phyloP scores from a whole-genome alignment of 2,329 filamentous ascomycete species.

The Fusarium sulawesiense region DNA sequence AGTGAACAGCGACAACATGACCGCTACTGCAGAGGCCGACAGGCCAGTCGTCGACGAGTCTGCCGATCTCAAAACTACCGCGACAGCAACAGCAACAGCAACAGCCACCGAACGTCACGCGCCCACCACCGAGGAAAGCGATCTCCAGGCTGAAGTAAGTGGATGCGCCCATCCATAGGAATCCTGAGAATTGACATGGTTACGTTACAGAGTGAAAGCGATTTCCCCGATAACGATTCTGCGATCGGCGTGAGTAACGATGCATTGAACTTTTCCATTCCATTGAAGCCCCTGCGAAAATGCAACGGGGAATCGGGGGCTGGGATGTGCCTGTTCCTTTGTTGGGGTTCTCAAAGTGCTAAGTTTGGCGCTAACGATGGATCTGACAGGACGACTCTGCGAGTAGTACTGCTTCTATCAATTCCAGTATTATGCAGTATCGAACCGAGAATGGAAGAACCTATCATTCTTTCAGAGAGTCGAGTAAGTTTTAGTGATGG shows the following conservation, averaged over 20 bases:
- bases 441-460: slow-evolving; percentile 54
- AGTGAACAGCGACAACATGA: slow-evolving; percentile 7
- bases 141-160: slow-evolving; percentile 36
- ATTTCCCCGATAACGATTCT: slow-evolving; percentile 40
- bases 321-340: background rate
- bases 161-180: too few relatives aligned
- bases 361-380: background rate
- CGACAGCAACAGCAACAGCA: background rate
- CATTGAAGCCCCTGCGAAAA: background rate
- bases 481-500: slow-evolving; percentile 35
- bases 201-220: background rate
- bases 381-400: slow-evolving; percentile 41
- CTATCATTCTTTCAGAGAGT: slow-evolving; percentile 51
- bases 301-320: background rate
- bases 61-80: background rate
- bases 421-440: slow-evolving; percentile 52
- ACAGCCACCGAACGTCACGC: background rate
- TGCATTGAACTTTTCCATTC: background rate
- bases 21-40: background rate
- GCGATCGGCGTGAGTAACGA: slow-evolving; percentile 36
- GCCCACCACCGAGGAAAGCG: slow-evolving; percentile 12
- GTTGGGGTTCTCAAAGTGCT: background rate
- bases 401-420: slow-evolving; percentile 49
- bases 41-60: background rate
- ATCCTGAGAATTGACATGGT: background rate